Evolutionary conservation across 83 land plant genomes (phyloP).

Genomic region (Picea abies): DNA sequence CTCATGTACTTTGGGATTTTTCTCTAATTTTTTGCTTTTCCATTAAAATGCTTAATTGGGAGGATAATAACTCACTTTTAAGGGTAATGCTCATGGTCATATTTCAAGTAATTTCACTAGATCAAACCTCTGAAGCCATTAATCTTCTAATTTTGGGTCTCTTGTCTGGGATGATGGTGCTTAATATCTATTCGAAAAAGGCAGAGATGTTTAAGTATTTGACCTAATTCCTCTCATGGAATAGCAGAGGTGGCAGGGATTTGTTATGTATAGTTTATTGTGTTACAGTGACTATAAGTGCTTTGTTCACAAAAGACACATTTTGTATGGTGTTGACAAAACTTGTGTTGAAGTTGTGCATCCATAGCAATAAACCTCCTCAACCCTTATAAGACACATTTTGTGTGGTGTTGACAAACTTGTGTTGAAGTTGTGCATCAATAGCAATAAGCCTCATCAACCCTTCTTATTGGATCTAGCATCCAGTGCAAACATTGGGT

Average conservation of each 20-base stretch:
- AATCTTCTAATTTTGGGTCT: conserved; percentile 73
- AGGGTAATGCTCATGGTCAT: conserved; percentile 78
- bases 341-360: conserved; percentile 64
- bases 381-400: conserved; percentile 37
- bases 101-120: conserved; percentile 55
- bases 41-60: conserved; percentile 23
- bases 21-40: too few relatives aligned
- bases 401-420: background rate
- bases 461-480: too few relatives aligned
- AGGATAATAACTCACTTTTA: conserved; percentile 64
- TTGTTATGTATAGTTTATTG: conserved; percentile 61
- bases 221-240: conserved; percentile 64
- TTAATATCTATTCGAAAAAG: conserved; percentile 58
- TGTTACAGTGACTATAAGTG: conserved; percentile 62
- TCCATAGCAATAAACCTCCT: conserved; percentile 64
- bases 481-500: conserved; percentile 80
- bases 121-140: conserved; percentile 60
- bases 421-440: conserved; percentile 48
- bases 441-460: too few relatives aligned
- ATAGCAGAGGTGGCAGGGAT: conserved; percentile 69
- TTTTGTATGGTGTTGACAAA: conserved; percentile 69
- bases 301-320: conserved; percentile 46
- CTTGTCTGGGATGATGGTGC: conserved; percentile 73
- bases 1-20: too few relatives aligned
- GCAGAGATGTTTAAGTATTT: conserved; percentile 70